Evolutionary conservation across 176 grass and related monocot genomes (phyloP).

Genomic region (Canna indica): DNA sequence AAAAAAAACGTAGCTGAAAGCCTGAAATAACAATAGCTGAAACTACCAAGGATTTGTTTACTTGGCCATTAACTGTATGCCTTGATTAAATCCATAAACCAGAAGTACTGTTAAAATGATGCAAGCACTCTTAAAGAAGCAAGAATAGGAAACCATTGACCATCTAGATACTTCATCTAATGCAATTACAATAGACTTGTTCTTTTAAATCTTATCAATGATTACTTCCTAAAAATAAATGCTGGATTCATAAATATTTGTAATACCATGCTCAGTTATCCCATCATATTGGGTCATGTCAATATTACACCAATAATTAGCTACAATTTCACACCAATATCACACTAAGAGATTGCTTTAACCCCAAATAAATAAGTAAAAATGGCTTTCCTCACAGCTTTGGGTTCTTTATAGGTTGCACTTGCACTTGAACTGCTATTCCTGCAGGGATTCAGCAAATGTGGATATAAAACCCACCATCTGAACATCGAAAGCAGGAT

Average conservation of each 20-base stretch:
- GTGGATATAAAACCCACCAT: slow-evolving; percentile 66
- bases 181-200: not conserved
- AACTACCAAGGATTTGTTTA: too few relatives aligned
- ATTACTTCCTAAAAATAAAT: too few relatives aligned
- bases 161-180: too few relatives aligned
- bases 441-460: slow-evolving; percentile 49
- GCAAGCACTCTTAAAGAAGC: not conserved
- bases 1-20: too few relatives aligned
- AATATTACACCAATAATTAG: not conserved
- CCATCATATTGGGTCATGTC: too few relatives aligned
- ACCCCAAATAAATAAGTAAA: not conserved
- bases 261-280: too few relatives aligned
- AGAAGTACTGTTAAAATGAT: not conserved
- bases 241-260: too few relatives aligned
- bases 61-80: too few relatives aligned
- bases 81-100: too few relatives aligned
- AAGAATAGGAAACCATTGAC: too few relatives aligned
- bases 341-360: not conserved
- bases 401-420: not conserved
- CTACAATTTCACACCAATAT: not conserved
- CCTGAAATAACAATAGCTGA: too few relatives aligned
- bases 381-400: not conserved
- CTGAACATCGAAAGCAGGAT: slow-evolving; percentile 73
- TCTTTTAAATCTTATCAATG: not conserved
- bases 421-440: not conserved